A percentile compares a stretch with the other conserved stretches of the same genome.
phyloP scores from a whole-genome alignment of 805 yeast species.

The Lachancea kluyveri region DNA sequence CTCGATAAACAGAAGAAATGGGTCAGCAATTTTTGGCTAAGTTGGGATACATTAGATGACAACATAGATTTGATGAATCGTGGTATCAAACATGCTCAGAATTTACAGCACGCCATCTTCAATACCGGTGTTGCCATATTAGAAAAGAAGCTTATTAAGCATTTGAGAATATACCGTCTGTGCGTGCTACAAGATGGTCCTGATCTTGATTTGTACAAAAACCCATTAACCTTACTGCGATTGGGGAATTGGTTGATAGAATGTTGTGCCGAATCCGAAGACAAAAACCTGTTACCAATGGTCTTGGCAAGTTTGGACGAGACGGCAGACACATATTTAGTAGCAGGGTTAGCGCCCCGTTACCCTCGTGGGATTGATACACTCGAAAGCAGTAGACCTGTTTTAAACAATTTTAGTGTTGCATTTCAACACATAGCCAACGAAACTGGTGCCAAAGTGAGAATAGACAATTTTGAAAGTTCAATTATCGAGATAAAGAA shows the following conservation, averaged over 20 bases:
- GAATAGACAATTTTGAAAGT: constrained; percentile 92
- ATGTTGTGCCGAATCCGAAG: constrained; percentile 75
- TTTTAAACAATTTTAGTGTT: constrained; percentile 76
- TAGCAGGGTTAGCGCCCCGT: constrained; percentile 84
- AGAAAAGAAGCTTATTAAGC: constrained; percentile 74
- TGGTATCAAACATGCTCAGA: constrained; percentile 82
- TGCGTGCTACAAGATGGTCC: constrained; percentile 90
- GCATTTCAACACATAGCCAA: constrained; percentile 87
- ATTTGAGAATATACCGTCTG: constrained; percentile 71
- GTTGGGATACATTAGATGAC: constrained; percentile 57
- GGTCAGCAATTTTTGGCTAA: constrained; percentile 68
- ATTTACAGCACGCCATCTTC: constrained; percentile 76
- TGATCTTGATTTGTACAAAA: constrained; percentile 67
- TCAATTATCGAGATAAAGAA: constrained; percentile 84
- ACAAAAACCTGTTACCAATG: constrained; percentile 60
- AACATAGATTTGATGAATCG: constrained; percentile 24
- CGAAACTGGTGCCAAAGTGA: constrained; percentile 78
- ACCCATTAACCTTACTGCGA: constrained; percentile 79
- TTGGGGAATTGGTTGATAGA: constrained; percentile 90
- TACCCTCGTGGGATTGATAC: constrained; percentile 47
- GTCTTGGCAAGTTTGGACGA: constrained; percentile 80
- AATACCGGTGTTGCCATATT: constrained; percentile 84
- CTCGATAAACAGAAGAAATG: constrained; percentile 55
- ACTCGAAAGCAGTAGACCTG: constrained; percentile 32
- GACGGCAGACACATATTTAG: constrained; percentile 69